phyloP scores from a whole-genome alignment of 345 rosid genomes.

The Hibiscus syriacus region DNA sequence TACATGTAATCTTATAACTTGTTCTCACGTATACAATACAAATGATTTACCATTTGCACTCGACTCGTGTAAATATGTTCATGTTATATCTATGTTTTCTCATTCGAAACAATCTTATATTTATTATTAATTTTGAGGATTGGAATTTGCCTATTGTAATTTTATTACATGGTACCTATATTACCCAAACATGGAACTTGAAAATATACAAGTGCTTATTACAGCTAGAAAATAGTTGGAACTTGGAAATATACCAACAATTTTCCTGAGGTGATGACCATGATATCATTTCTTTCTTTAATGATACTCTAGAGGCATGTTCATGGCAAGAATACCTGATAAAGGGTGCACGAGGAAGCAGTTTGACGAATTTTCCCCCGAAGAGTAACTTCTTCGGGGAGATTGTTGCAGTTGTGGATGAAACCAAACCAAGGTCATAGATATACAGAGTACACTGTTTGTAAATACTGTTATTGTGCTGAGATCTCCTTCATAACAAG shows the following conservation, averaged over 20 bases:
- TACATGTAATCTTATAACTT: conserved; percentile 9
- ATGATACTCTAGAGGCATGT: neutral
- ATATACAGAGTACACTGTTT: neutral
- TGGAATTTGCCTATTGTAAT: too few relatives aligned
- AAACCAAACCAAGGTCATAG: neutral
- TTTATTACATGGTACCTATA: too few relatives aligned
- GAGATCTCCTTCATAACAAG: neutral
- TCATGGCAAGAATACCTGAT: conserved; percentile 1
- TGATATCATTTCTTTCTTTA: neutral
- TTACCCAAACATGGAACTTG: too few relatives aligned
- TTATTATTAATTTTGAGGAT: too few relatives aligned
- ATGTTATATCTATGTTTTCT: too few relatives aligned
- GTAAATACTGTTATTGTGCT: neutral
- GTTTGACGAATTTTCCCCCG: too few relatives aligned
- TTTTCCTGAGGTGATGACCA: neutral
- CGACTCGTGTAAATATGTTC: too few relatives aligned
- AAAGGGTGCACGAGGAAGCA: neutral
- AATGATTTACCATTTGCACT: too few relatives aligned
- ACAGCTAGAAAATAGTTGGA: neutral
- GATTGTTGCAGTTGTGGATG: neutral
- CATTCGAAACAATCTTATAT: too few relatives aligned
- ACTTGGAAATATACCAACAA: conserved; percentile 8
- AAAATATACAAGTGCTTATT: too few relatives aligned
- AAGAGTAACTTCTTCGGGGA: too few relatives aligned
- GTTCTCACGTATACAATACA: neutral